A percentile compares a stretch with the other conserved stretches of the same genome.
phyloP scores from a whole-genome alignment of 148 eudicot species.

The Bassia scoparia region DNA sequence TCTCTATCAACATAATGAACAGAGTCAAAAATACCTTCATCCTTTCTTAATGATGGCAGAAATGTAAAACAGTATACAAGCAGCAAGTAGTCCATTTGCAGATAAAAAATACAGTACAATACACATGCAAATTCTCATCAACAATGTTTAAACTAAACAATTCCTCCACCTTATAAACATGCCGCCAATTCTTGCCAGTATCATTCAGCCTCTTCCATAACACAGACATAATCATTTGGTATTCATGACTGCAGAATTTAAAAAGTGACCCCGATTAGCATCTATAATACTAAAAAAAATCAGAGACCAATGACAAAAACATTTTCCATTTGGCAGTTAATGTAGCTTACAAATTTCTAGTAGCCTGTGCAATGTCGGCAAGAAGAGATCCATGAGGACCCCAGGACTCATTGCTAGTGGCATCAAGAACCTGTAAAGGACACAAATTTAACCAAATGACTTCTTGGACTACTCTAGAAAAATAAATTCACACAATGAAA shows the following conservation, averaged over 20 bases:
- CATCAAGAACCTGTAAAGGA: slow-evolving; percentile 75
- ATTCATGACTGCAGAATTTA: slow-evolving; percentile 63
- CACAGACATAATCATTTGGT: slow-evolving; percentile 86
- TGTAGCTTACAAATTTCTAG: slow-evolving; percentile 73
- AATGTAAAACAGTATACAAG: background rate
- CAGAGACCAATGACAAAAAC: background rate
- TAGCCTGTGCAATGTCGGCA: slow-evolving; percentile 79
- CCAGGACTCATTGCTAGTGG: slow-evolving; percentile 99
- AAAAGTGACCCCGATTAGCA: slow-evolving; percentile 12
- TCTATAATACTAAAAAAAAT: background rate
- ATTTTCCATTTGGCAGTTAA: background rate
- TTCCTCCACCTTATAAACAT: slow-evolving; percentile 43
- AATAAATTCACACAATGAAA: background rate
- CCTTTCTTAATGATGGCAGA: background rate
- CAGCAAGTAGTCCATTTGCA: background rate
- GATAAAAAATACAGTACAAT: background rate
- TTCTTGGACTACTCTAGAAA: background rate
- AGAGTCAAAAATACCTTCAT: background rate
- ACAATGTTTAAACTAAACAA: background rate
- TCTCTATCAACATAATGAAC: too few relatives aligned
- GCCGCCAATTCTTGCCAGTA: slow-evolving; percentile 97
- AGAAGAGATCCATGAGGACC: slow-evolving; percentile 98
- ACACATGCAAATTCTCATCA: background rate
- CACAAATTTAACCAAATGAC: background rate
- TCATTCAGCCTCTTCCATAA: slow-evolving; percentile 92